Percentiles rank a stretch among this genome's conserved stretches.
Evolutionary conservation across 1,284 basidiomycete species (phyloP).

Genomic region (Filobasidium uniguttulatum): DNA sequence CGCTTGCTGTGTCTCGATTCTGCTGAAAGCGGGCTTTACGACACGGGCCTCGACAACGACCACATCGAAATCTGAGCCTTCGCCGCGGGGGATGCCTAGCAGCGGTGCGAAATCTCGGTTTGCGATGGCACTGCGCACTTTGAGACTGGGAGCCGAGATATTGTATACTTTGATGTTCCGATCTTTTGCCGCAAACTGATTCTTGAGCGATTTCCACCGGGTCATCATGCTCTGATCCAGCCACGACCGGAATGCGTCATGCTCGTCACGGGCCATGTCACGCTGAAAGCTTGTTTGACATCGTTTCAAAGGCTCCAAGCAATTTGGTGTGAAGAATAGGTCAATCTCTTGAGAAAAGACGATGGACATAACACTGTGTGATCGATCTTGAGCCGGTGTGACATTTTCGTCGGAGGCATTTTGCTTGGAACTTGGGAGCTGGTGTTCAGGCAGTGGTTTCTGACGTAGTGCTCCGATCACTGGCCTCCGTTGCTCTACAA

Average conservation of each 20-base stretch:
- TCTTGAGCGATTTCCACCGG: background rate
- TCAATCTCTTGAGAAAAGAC: background rate
- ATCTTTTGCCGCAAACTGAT: background rate
- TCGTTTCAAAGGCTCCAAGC: background rate
- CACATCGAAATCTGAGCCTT: constrained; percentile 1
- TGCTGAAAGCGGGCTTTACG: background rate
- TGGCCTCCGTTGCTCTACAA: background rate
- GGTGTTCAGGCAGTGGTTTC: no score
- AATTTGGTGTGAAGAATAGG: background rate
- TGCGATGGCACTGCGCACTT: background rate
- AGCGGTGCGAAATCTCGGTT: background rate
- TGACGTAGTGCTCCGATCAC: no score
- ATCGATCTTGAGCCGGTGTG: background rate
- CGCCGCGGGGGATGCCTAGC: background rate
- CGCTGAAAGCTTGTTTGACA: background rate
- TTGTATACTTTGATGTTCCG: background rate
- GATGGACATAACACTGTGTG: background rate
- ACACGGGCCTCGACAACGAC: background rate
- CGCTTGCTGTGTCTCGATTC: no score
- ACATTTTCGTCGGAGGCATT: no score
- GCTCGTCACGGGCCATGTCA: background rate
- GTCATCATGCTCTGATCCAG: background rate
- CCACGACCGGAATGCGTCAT: background rate
- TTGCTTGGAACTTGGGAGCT: background rate
- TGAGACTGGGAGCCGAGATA: background rate